Conservation (phyloP, 2,329 filamentous ascomycete species). For the Aschersonia sp. region DNA sequence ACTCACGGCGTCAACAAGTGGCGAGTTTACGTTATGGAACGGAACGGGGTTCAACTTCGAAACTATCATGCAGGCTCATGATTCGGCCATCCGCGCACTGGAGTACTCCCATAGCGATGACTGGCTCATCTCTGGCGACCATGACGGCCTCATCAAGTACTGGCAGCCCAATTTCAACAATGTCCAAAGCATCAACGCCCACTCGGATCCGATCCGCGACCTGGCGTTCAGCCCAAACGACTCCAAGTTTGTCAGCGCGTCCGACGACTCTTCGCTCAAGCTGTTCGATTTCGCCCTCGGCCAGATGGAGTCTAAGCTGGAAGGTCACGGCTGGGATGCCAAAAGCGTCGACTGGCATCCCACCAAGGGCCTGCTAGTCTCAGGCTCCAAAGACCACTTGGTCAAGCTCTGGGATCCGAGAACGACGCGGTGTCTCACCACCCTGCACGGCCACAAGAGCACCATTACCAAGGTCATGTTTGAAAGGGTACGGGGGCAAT, state of each 20-base stretch:
- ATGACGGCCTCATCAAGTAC: slow-evolving; percentile 92
- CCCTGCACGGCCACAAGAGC: slow-evolving; percentile 92
- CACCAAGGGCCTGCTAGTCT: slow-evolving; percentile 82
- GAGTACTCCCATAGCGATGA: slow-evolving; percentile 92
- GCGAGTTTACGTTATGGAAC: slow-evolving; percentile 98
- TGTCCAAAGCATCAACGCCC: slow-evolving; percentile 84
- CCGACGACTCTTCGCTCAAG: slow-evolving; percentile 84
- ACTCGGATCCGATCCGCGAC: slow-evolving; percentile 79
- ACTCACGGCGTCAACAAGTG: slow-evolving; percentile 86
- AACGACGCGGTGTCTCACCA: slow-evolving; percentile 77
- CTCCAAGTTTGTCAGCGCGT: slow-evolving; percentile 89
- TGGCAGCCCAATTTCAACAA: slow-evolving; percentile 99
- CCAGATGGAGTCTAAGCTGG: slow-evolving; percentile 66
- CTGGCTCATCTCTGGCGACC: slow-evolving; percentile 91
- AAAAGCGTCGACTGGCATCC: slow-evolving; percentile 98
- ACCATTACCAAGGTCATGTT: slow-evolving; percentile 89
- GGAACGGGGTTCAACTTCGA: slow-evolving; percentile 99
- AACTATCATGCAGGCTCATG: slow-evolving; percentile 97
- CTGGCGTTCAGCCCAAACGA: slow-evolving; percentile 89
- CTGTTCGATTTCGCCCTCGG: slow-evolving; percentile 93
- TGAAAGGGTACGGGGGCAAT: slow-evolving; percentile 68
- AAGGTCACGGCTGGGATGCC: slow-evolving; percentile 95
- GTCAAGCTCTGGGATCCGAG: slow-evolving; percentile 99
- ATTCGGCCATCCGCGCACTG: slow-evolving; percentile 68
- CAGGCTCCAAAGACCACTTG: slow-evolving; percentile 91